Base-by-base conservation (phyloP, 805 yeast species). In the Candida pseudofarinosa region DNA sequence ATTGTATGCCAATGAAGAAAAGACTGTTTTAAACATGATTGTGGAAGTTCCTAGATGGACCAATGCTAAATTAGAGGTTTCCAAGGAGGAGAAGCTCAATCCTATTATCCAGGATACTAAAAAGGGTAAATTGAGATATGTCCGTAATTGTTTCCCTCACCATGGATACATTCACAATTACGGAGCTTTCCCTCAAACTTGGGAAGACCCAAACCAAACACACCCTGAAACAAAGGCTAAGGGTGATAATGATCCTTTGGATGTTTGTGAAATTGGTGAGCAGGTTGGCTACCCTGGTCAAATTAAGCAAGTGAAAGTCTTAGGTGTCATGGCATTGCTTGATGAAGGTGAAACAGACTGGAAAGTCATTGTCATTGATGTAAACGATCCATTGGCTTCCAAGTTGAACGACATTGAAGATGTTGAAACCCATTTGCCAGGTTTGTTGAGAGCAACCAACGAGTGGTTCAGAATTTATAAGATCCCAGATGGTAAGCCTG, bases 21-120 rank as follows among this genome's bases (percentile, higher is more conserved):
- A 87, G 74, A 83, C 90, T 59, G 79, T 90, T 56, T 63, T 63
- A 14, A 76, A 77, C 53, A 84, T 88, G 86, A 77, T 93, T 57
- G 97, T 93, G 50, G 99, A 93, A 73, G 89, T 93, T 53, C 99
- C 99, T 63, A 85, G 98, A 70, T 91, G 97, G 97, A 79, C 96
- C 61, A 93, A 93, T 65, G 98, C 97, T 52, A 93, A 93, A 76
- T 77, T 90, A 67, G 99, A 93, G 71, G 89, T 90, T 69, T 80
- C 85, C 66, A 90, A 89, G 73, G 95, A 86, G 58, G 72, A 72
- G 55, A 69, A 79, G 37, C 77, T 89, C 63, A 93, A 93, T 77
- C 99, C 99, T 59, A 93, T 93, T 57, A 75, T 87, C 49, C 99
- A 93, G 76, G 99, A 93, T 71, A 87, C 95, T 62, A 93, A 93